Percentiles rank a stretch among this genome's conserved stretches.
Conservation (phyloP, 2,329 filamentous ascomycete species). For the Xylaria arbuscula region DNA sequence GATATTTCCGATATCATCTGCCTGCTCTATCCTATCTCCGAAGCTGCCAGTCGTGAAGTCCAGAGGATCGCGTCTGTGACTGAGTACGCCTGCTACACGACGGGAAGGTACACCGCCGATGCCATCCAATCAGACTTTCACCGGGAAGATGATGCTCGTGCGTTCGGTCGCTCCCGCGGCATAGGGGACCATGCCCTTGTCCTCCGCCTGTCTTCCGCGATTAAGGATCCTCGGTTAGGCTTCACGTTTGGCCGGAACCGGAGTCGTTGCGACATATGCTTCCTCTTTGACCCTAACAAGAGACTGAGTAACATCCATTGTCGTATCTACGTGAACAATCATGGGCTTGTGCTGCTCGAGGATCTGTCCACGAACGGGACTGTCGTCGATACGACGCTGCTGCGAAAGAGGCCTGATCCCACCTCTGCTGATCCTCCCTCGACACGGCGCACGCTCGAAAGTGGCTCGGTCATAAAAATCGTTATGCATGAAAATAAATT, state of each 20-base stretch:
- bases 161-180: slow-evolving; percentile 64
- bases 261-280: slow-evolving; percentile 76
- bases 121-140: slow-evolving; percentile 64
- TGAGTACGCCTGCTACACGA: slow-evolving; percentile 61
- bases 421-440: slow-evolving; percentile 51
- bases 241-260: slow-evolving; percentile 88
- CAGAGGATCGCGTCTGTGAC: slow-evolving; percentile 56
- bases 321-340: slow-evolving; percentile 88
- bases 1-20: slow-evolving; percentile 91
- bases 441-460: slow-evolving; percentile 72
- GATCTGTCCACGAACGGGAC: slow-evolving; percentile 98
- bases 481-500: slow-evolving; percentile 61
- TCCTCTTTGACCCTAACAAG: slow-evolving; percentile 73
- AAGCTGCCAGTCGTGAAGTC: slow-evolving; percentile 78
- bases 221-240: slow-evolving; percentile 76
- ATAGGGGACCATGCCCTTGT: slow-evolving; percentile 76
- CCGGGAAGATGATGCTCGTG: slow-evolving; percentile 61
- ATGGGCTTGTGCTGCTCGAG: slow-evolving; percentile 89
- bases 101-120: slow-evolving; percentile 61
- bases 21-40: slow-evolving; percentile 83
- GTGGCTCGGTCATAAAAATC: slow-evolving; percentile 79
- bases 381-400: slow-evolving; percentile 77
- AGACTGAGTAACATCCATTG: slow-evolving; percentile 96
- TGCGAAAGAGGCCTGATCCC: slow-evolving; percentile 64
- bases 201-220: slow-evolving; percentile 78